phyloP scores from a whole-genome alignment of 306 rosid species.

The Trichosanthes truncata region DNA sequence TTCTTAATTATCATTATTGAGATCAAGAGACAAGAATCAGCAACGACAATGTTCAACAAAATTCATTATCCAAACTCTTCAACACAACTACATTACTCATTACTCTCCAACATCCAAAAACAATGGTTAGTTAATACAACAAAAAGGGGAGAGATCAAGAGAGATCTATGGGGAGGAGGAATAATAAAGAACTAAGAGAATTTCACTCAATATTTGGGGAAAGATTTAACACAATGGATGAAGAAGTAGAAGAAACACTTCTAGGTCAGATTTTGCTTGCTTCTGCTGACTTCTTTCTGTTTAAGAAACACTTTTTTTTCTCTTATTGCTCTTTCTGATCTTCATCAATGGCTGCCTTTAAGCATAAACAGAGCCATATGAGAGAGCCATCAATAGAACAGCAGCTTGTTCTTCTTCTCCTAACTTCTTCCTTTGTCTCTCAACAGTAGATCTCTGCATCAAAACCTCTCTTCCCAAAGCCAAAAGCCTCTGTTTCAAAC shows the following conservation, averaged over 20 bases:
- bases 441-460: slow-evolving; percentile 70
- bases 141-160: background rate
- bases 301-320: background rate
- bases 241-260: slow-evolving; percentile 32
- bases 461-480: slow-evolving; percentile 64
- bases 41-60: slow-evolving; percentile 3
- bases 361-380: slow-evolving; percentile 86
- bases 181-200: slow-evolving; percentile 17
- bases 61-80: background rate
- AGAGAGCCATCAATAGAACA: slow-evolving; percentile 76
- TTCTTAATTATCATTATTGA: background rate
- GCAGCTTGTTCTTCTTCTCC: slow-evolving; percentile 97
- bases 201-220: slow-evolving; percentile 15
- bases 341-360: background rate
- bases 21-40: background rate
- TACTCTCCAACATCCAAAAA: slow-evolving; percentile 1
- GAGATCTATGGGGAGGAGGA: background rate
- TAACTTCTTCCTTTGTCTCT: slow-evolving; percentile 56
- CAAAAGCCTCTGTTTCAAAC: slow-evolving; percentile 47
- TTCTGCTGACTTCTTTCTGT: background rate
- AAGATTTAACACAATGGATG: background rate
- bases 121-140: slow-evolving; percentile 8
- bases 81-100: slow-evolving; percentile 1
- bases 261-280: slow-evolving; percentile 12
- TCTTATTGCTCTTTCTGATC: background rate